Percentiles rank a stretch among this genome's conserved stretches.
Evolutionary conservation across 2,329 filamentous ascomycete genomes (phyloP).

Genomic region (Cladosporium austrohemisphaericum): DNA sequence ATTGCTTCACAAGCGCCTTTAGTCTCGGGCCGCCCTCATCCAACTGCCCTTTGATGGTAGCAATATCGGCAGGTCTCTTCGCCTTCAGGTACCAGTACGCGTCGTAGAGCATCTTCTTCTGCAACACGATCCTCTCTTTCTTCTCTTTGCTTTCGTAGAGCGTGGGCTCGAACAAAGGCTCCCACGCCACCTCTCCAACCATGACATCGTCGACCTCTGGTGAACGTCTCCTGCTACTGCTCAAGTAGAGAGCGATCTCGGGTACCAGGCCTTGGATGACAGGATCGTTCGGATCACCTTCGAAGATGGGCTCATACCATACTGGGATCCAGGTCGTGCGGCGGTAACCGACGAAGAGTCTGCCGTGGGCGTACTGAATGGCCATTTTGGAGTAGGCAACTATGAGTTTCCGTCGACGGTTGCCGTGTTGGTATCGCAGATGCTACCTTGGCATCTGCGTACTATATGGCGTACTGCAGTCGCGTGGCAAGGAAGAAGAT

Average conservation of each 20-base stretch:
- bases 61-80: not conserved
- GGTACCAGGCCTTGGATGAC: not conserved
- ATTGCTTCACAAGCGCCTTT: not conserved
- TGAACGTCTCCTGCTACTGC: not conserved
- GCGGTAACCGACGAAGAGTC: too few species aligned
- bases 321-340: too few species aligned
- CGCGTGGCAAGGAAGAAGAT: too few species aligned
- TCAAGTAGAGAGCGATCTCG: not conserved
- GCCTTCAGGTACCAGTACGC: constrained; percentile 2
- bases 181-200: constrained; percentile 1
- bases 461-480: too few species aligned
- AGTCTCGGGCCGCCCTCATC: not conserved
- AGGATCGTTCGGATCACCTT: too few species aligned
- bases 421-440: too few species aligned
- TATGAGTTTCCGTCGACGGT: too few species aligned
- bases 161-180: not conserved
- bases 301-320: too few species aligned
- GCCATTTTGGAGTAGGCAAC: too few species aligned
- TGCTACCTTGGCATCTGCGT: too few species aligned
- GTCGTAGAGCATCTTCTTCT: not conserved
- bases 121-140: not conserved
- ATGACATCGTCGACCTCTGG: not conserved
- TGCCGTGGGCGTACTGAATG: too few species aligned
- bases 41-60: not conserved
- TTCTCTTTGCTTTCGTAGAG: not conserved